Conservation (phyloP, 768 basidiomycete species). For the Pulveroboletus ravenelii region DNA sequence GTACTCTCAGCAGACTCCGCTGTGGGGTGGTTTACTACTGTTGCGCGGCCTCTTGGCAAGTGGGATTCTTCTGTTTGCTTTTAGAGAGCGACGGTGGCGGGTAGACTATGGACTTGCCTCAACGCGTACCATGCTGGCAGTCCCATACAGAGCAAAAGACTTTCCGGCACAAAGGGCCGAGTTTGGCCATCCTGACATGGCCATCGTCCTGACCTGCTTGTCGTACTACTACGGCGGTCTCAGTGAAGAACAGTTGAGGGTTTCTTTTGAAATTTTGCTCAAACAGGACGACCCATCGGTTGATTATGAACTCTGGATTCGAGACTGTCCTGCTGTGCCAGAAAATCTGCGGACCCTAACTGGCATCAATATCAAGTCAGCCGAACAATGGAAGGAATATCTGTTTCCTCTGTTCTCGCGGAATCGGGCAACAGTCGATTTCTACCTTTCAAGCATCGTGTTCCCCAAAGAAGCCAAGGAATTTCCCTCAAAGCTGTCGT, state of each 20-base stretch:
- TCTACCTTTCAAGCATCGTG: slow-evolving; percentile 34
- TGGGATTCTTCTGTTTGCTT: slow-evolving; percentile 36
- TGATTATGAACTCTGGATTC: slow-evolving; percentile 30
- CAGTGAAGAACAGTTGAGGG: slow-evolving; percentile 32
- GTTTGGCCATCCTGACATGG: slow-evolving; percentile 51
- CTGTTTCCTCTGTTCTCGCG: slow-evolving; percentile 26
- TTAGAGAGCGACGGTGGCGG: slow-evolving; percentile 42
- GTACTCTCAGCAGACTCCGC: slow-evolving; percentile 6
- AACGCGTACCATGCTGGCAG: slow-evolving; percentile 42
- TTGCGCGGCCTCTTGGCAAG: slow-evolving; percentile 42
- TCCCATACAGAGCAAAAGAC: slow-evolving; percentile 53
- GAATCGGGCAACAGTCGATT: slow-evolving; percentile 32
- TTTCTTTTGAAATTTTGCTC: slow-evolving; percentile 35
- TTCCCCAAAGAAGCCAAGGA: slow-evolving; percentile 37
- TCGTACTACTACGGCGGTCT: slow-evolving; percentile 49
- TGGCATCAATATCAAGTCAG: slow-evolving; percentile 29
- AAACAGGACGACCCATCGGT: slow-evolving; percentile 37
- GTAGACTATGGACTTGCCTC: slow-evolving; percentile 49
- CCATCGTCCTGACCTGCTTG: slow-evolving; percentile 42
- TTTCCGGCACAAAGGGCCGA: slow-evolving; percentile 42
- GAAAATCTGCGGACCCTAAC: slow-evolving; percentile 8
- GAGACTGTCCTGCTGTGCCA: slow-evolving; percentile 16
- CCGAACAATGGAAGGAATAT: slow-evolving; percentile 15
- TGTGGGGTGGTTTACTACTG: slow-evolving; percentile 38
- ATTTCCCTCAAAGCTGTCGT: slow-evolving; percentile 32